phyloP scores from a whole-genome alignment of 352 stramenopile species.

The Pythium guiyangense region DNA sequence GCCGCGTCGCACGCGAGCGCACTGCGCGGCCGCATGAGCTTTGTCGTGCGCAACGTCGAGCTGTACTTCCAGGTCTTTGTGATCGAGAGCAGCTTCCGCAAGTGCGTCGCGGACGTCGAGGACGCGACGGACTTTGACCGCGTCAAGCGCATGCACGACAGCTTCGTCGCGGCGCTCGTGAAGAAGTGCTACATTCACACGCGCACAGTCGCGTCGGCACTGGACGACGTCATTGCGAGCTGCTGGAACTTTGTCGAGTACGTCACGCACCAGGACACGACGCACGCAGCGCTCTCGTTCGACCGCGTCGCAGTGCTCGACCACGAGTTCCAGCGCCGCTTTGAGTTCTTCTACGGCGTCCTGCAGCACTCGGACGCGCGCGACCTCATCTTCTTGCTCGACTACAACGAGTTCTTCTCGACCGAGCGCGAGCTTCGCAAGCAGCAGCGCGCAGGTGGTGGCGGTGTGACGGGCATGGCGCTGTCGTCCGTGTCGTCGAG shows the following conservation, averaged over 20 bases:
- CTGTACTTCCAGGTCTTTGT: slow-evolving; percentile 79
- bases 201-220: slow-evolving; percentile 43
- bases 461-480: background rate
- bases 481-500: background rate
- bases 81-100: slow-evolving; percentile 57
- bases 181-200: slow-evolving; percentile 72
- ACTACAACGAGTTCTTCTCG: slow-evolving; percentile 69
- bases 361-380: slow-evolving; percentile 57
- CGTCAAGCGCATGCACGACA: slow-evolving; percentile 65
- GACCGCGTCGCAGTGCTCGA: slow-evolving; percentile 36
- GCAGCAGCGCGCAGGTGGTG: slow-evolving; percentile 7
- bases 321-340: slow-evolving; percentile 50
- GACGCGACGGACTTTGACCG: slow-evolving; percentile 55
- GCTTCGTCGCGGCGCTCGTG: slow-evolving; percentile 60
- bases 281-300: slow-evolving; percentile 13
- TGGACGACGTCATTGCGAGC: slow-evolving; percentile 56
- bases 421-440: slow-evolving; percentile 32
- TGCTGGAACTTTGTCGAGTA: slow-evolving; percentile 78
- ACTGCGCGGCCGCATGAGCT: slow-evolving; percentile 66
- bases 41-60: slow-evolving; percentile 68
- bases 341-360: slow-evolving; percentile 58
- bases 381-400: slow-evolving; percentile 67
- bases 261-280: slow-evolving; percentile 35
- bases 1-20: slow-evolving; percentile 17
- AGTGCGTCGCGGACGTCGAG: slow-evolving; percentile 50